Evolutionary conservation across 768 basidiomycete species (phyloP), one percentile per base, ranked within the genome.

Genomic region (Russula brevipes): DNA sequence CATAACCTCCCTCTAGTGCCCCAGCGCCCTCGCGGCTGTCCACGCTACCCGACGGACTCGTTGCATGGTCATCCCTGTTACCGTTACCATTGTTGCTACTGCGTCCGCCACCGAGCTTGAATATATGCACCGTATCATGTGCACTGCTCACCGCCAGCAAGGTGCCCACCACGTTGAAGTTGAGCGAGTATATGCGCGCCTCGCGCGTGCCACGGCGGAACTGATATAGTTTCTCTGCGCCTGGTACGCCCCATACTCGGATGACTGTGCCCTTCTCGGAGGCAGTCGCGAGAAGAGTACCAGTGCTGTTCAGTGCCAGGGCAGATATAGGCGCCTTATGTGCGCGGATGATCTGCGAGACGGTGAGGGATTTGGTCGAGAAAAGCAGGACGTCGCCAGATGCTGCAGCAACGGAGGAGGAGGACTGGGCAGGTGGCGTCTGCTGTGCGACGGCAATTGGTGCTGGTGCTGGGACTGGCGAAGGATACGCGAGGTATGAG

Each of bases 251-350:
- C 83, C 94, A 98, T 1, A 98, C 94, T 49, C 97, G 85, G 59
- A 99, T 96, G 66, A 98, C 94, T 6, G 97, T 99, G 14, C 97
- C 97, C 72, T 95, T 96, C 50, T 95, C 93, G 1, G 88, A 90
- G 14, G 94, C 87, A 6, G 96, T 95, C 24, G 96, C 97, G 46
- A 99, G 86, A 59, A 98, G 80, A 0, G 91, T 91, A 12, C 96
- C 96, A 0, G 87, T 81, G 2, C 85, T 81, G 75, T 95, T 96
- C 74, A 99, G 83, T 6, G 90, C 80, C 52, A 98, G 80, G 70
- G 85, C 86, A 8, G 94, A 90, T 65, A 99, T 87, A 5, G 96
- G 92, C 1, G 94, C 76, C 75, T 98, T 98, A 78, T 99, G 97
- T 17, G 97, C 97, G 71, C 94, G 95, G 61, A 99, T 89, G 70